Evolutionary conservation across 2,329 filamentous ascomycete genomes (phyloP), one percentile per base, ranked within the genome.

Genomic region (Dactylellina sp.): DNA sequence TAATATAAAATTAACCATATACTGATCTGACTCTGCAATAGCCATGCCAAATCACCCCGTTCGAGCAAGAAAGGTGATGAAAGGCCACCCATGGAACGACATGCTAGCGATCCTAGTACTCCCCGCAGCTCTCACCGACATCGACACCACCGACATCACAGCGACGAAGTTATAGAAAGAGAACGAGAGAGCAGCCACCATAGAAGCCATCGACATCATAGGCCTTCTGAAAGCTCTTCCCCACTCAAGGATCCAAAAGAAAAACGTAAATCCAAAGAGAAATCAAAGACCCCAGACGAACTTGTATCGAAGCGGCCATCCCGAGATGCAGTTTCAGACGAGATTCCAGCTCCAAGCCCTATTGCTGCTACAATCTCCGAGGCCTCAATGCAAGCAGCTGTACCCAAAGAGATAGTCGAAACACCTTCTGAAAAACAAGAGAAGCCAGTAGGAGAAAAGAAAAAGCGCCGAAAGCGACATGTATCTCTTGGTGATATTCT

Each of bases 1-100:
- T 52, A 53, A 52, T 53, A 52, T 49, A 55, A 32, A 59, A 71
- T 65, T 32, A 56, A 72, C 60, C 55, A 72, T 20, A 44, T 65
- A 72, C 68, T 72, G 68, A 72, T 72, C 40, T 50, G 9, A 37
- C 6, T 65, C 20, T 65, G 37, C 53, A 46, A 72, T 37, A 72
- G 68, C 55, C 60, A 64, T 65, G 46, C 60, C 53, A 72, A 65
- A 47, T 60, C 59, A 37, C 50, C 68, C 24, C 68, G 68, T 65
- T 72, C 68, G 60, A 72, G 60, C 68, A 72, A 56, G 53, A 72
- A 65, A 61, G 60, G 60, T 72, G 60, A 64, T 56, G 57, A 72
- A 46, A 72, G 60, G 49, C 68, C 60, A 4, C 55, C 60, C 7
- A 65, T 72, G 68, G 68, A 72, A 53, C 60, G 68, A 53, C 62